Evolutionary conservation across 306 rosid genomes (phyloP), one percentile per base, ranked within the genome.

Genomic region (Oxytropis ochrocephala): DNA sequence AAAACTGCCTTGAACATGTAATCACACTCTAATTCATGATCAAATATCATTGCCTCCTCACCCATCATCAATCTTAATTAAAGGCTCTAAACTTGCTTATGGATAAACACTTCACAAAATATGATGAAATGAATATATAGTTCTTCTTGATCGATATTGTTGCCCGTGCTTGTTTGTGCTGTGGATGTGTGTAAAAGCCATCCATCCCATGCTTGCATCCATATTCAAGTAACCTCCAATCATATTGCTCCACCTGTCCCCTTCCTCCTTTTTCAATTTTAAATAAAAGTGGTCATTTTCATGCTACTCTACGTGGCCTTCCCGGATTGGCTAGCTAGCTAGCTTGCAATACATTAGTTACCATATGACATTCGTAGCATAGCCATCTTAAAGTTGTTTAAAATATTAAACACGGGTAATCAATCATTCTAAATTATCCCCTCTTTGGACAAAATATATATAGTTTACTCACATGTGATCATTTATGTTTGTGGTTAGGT

Each of bases 21-120:
- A 82, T 93, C 98, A 79, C 98, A 90, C 73, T 93, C 93, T 63
- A n/a, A n/a, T n/a, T n/a, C n/a, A n/a, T 93, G 96, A 29, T 92
- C 98, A 55, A 64, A 74, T 39, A 55, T 35, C 8, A 35, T 55
- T 57, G 66, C 65, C 41, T 52, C 72, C 43, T 43, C 61, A 49
- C 29, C 29, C 29, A 24, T 24, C 29, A 24, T 24, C 29, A 24
- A n/a, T n/a, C n/a, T n/a, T n/a, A n/a, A n/a, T n/a, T n/a, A n/a
- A n/a, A n/a, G n/a, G n/a, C n/a, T n/a, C n/a, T n/a, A n/a, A n/a
- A n/a, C n/a, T n/a, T n/a, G n/a, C n/a, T n/a, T n/a, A n/a, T n/a
- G n/a, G 27, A 21, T 21, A 21, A 1, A 21, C 27, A 13, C 66
- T 8, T 17, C 18, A 35, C 4, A 53, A 6, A 24, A 35, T 29